These are phyloP conservation scores for Lepiota brunneoincarnata DNA, from an alignment of 768 basidiomycete species.

Conservation along the genomic window DNA sequence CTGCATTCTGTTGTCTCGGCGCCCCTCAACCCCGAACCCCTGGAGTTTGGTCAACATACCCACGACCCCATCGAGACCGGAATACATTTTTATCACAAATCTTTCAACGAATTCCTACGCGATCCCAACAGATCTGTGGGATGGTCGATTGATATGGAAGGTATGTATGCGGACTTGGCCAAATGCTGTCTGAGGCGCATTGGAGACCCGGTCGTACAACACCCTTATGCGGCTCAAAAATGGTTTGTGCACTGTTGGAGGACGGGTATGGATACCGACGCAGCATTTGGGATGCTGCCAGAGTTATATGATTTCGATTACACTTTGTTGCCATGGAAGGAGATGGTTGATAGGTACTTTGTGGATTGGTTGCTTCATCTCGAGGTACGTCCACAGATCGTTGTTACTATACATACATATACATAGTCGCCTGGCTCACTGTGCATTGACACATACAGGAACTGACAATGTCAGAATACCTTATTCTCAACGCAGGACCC, in stretches of 20 bases:
- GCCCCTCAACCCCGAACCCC: not conserved
- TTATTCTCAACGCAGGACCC: not conserved
- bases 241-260: slow-evolving; percentile 8
- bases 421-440: too few relatives aligned
- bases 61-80: not conserved
- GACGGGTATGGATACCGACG: not conserved
- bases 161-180: not conserved
- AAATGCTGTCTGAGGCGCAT: not conserved
- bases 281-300: not conserved
- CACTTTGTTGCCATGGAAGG: not conserved
- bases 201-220: not conserved
- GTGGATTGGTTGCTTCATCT: slow-evolving; percentile 1
- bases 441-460: not conserved
- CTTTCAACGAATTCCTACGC: slow-evolving; percentile 1
- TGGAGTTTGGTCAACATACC: not conserved
- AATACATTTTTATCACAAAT: slow-evolving; percentile 2
- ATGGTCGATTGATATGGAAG: not conserved
- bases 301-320: slow-evolving; percentile 1
- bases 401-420: not conserved
- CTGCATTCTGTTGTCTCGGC: not conserved
- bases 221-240: not conserved
- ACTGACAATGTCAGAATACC: slow-evolving; percentile 4
- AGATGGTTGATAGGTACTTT: slow-evolving; percentile 1
- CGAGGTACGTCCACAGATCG: not conserved
- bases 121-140: not conserved